These are phyloP conservation scores for Capronia coronata DNA, from an alignment of 2,329 filamentous ascomycete species.

Conservation along the genomic window DNA sequence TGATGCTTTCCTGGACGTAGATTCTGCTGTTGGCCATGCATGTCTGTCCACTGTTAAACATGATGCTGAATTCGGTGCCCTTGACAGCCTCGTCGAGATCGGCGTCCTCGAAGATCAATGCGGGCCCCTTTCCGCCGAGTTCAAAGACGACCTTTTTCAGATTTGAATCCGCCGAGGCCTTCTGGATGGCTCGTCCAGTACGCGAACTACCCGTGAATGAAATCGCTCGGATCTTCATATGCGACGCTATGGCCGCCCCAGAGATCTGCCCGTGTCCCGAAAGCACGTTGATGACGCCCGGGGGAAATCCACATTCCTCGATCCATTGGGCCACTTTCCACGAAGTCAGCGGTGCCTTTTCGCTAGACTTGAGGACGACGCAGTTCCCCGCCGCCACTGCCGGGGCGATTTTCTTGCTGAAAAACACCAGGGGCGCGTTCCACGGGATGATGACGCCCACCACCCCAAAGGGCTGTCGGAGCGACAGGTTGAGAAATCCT, in stretches of 20 bases:
- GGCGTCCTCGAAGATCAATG: slow-evolving; percentile 52
- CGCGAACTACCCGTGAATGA: slow-evolving; percentile 70
- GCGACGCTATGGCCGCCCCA: too few relatives aligned
- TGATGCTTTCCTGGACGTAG: slow-evolving; percentile 25
- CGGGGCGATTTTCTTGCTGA: slow-evolving; percentile 38
- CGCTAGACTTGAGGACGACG: slow-evolving; percentile 30
- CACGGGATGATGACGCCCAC: slow-evolving; percentile 53
- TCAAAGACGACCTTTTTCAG: slow-evolving; percentile 57
- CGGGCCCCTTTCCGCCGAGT: slow-evolving; percentile 54
- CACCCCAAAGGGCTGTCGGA: too few relatives aligned
- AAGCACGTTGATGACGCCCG: slow-evolving; percentile 68
- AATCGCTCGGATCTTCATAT: slow-evolving; percentile 65
- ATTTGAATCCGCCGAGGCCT: slow-evolving; percentile 62
- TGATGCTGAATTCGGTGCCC: slow-evolving; percentile 45
- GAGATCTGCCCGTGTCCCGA: slow-evolving; percentile 64
- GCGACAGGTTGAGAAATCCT: too few relatives aligned
- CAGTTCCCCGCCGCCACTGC: slow-evolving; percentile 36
- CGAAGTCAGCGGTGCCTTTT: slow-evolving; percentile 26
- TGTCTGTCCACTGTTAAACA: slow-evolving; percentile 54
- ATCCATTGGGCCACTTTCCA: slow-evolving; percentile 27
- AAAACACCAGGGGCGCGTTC: slow-evolving; percentile 47
- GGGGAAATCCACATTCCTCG: slow-evolving; percentile 59
- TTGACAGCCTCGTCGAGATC: slow-evolving; percentile 50
- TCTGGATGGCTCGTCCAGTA: slow-evolving; percentile 70
- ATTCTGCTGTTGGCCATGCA: slow-evolving; percentile 46